A percentile compares a stretch with the other conserved stretches of the same genome.
Evolutionary conservation across 495 filamentous ascomycete genomes (phyloP).

Genomic region (Podospora fimiseda): DNA sequence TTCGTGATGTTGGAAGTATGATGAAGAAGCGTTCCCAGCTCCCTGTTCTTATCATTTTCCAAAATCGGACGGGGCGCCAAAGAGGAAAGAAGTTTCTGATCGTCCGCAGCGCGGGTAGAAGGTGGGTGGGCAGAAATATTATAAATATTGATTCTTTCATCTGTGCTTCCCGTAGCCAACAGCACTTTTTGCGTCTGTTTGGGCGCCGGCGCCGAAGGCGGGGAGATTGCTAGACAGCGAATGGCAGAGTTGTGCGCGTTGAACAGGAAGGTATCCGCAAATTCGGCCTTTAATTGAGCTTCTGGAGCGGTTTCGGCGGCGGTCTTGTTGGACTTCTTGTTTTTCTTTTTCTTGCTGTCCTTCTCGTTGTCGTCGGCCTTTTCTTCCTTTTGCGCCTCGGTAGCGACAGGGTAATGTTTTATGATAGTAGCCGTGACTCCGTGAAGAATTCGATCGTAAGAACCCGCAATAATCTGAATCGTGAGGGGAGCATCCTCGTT

Average conservation of each 20-base stretch:
- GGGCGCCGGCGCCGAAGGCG: slow-evolving; percentile 55
- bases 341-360: slow-evolving; percentile 14
- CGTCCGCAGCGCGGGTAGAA: slow-evolving; percentile 31
- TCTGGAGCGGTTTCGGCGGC: background rate
- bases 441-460: slow-evolving; percentile 91
- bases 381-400: too few species aligned
- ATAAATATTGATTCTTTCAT: slow-evolving; percentile 94
- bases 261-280: slow-evolving; percentile 93
- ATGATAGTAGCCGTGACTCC: slow-evolving; percentile 74
- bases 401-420: slow-evolving; percentile 10
- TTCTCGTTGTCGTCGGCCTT: too few species aligned
- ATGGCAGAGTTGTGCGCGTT: slow-evolving; percentile 86
- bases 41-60: slow-evolving; percentile 79
- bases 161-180: slow-evolving; percentile 81
- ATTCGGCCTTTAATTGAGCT: slow-evolving; percentile 54
- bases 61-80: slow-evolving; percentile 61
- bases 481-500: slow-evolving; percentile 39
- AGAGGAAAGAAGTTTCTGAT: slow-evolving; percentile 47
- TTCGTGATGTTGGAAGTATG: slow-evolving; percentile 74
- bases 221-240: slow-evolving; percentile 82
- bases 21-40: slow-evolving; percentile 80
- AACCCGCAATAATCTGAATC: slow-evolving; percentile 85
- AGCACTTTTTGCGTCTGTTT: slow-evolving; percentile 63
- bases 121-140: slow-evolving; percentile 72
- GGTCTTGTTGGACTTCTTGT: slow-evolving; percentile 14